Evolutionary conservation across 768 basidiomycete genomes (phyloP), one percentile per base, ranked within the genome.

Genomic region (Pleurotus pulmonarius): DNA sequence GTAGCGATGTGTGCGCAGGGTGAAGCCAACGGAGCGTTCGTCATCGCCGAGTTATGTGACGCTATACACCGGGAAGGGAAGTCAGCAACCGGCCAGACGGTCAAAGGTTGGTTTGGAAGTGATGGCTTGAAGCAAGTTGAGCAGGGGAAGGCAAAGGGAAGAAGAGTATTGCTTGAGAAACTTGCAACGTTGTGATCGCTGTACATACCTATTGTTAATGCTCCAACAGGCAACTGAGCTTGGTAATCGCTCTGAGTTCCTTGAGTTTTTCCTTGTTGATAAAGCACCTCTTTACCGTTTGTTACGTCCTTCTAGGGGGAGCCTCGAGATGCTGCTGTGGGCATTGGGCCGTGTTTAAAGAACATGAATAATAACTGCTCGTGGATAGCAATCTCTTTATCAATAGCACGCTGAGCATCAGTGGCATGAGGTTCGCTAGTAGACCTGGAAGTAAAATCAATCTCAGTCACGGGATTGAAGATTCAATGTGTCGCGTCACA

Each of bases 1-100:
- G 60, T 83, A 4, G 74, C 73, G 16, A 85, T 92, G 75, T 86
- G 85, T 54, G 72, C 70, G 6, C 72, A 72, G 37, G 83, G 82
- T 2, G 74, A 75, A 22, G 72, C 79, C 13, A 80, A 83, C 51
- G 92, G 92, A 0, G 78, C 84, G 4, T 94, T 93, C 62, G 81
- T 94, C 13, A 76, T 93, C 1, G 84, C 86, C 0, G 90, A 88
- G 65, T 71, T 92, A 26, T 80, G 87, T 64, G 85, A 85, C 61
- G 77, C 86, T 24, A 68, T 89, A 41, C 67, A 65, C 25, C 73
- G 71, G 24, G 75, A 72, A n/a, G 75, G 73, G 3, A 69, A 59
- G 12, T 66, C 66, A 7, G 71, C 69, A 20, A 76, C 75, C 58
- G 77, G 75, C 63, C 65, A 67, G 60, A 74, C 59, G 26, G 63